A percentile compares a stretch with the other conserved stretches of the same genome.
Evolutionary conservation across 2,329 filamentous ascomycete species (phyloP).

Genomic region (Penicillium capsulatum): DNA sequence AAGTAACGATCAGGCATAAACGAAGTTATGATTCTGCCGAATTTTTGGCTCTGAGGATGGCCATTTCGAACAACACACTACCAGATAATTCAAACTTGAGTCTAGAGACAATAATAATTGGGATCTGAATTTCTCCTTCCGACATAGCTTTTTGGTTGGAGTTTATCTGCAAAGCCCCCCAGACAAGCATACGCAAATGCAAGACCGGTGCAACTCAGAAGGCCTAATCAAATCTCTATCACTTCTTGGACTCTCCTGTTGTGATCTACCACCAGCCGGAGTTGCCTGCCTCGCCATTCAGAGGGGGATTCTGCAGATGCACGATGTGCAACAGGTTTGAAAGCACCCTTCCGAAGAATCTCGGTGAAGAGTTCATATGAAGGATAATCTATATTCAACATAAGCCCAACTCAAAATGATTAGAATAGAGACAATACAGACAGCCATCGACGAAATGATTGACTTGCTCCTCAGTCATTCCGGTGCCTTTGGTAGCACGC

Average conservation of each 20-base stretch:
- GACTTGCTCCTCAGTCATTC: slow-evolving; percentile 81
- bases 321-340: slow-evolving; percentile 35
- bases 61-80: too few relatives aligned
- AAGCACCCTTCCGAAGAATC: slow-evolving; percentile 55
- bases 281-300: slow-evolving; percentile 51
- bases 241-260: slow-evolving; percentile 58
- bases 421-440: slow-evolving; percentile 31
- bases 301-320: slow-evolving; percentile 14
- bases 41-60: too few relatives aligned
- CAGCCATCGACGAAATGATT: slow-evolving; percentile 67
- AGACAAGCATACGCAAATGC: too few relatives aligned
- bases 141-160: too few relatives aligned
- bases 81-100: too few relatives aligned
- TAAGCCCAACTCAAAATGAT: too few relatives aligned
- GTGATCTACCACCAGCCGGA: slow-evolving; percentile 59
- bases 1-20: too few relatives aligned
- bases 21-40: too few relatives aligned
- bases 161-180: too few relatives aligned
- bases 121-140: too few relatives aligned
- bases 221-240: slow-evolving; percentile 49
- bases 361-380: slow-evolving; percentile 67
- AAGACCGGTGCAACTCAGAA: too few relatives aligned
- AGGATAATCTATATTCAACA: slow-evolving; percentile 54
- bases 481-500: slow-evolving; percentile 61
- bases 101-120: too few relatives aligned